A percentile compares a stretch with the other conserved stretches of the same genome.
These are phyloP conservation scores for Malbranchea cinnamomea DNA, from an alignment of 2,329 filamentous ascomycete genomes.

Conservation along the genomic window DNA sequence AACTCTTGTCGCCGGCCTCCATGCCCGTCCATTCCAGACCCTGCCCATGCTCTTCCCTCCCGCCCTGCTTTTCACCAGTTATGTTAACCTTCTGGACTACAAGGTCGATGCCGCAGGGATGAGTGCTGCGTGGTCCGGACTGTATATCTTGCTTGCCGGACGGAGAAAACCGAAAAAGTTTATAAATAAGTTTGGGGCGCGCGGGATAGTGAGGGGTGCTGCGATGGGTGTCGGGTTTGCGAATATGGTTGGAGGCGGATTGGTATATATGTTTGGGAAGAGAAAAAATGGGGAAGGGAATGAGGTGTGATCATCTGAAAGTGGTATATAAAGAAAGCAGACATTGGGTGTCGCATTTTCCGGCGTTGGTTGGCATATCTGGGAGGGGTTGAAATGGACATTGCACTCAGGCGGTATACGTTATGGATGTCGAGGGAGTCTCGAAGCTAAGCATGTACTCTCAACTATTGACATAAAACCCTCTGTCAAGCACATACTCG, in stretches of 20 bases:
- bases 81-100: conserved; percentile 48
- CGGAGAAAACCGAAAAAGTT: conserved; percentile 38
- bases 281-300: conserved; percentile 28
- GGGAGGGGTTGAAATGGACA: too few species aligned
- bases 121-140: conserved; percentile 48
- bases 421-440: too few species aligned
- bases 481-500: conserved; percentile 19
- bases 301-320: conserved; percentile 11
- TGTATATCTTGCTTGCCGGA: conserved; percentile 49
- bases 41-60: conserved; percentile 55
- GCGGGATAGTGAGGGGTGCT: conserved; percentile 29
- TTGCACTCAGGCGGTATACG: too few species aligned
- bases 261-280: conserved; percentile 32
- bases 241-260: conserved; percentile 32
- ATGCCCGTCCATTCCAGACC: conserved; percentile 49
- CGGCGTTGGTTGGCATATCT: not conserved
- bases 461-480: conserved; percentile 15
- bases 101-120: conserved; percentile 49
- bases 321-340: too few species aligned
- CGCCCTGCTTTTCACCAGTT: conserved; percentile 49
- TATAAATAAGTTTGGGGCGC: conserved; percentile 30
- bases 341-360: conserved; percentile 1
- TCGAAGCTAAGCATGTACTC: not conserved
- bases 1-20: conserved; percentile 50
- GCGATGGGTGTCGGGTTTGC: conserved; percentile 32